Conservation (phyloP, 345 rosid genomes). For the thale cress (Arabidopsis thaliana) region DNA sequence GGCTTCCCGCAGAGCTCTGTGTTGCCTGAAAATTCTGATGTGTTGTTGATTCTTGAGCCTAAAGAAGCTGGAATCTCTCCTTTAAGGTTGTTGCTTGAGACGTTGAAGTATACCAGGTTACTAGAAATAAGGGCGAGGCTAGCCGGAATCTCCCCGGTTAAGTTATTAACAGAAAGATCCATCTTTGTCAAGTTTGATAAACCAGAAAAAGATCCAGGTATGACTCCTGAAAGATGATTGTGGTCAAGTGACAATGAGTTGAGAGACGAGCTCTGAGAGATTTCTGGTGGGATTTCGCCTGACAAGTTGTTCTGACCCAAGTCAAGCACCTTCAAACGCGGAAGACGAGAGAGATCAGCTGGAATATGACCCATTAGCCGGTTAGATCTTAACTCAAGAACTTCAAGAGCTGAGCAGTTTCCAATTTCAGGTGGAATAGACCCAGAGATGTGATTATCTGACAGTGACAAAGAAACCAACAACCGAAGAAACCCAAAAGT, state of each 20-base stretch:
- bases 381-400: slow-evolving; percentile 74
- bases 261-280: slow-evolving; percentile 58
- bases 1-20: slow-evolving; percentile 77
- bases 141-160: slow-evolving; percentile 74
- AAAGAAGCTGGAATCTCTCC: slow-evolving; percentile 72
- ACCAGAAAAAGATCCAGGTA: slow-evolving; percentile 64
- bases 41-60: slow-evolving; percentile 63
- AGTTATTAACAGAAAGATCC: slow-evolving; percentile 82
- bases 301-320: slow-evolving; percentile 72
- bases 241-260: slow-evolving; percentile 58
- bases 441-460: slow-evolving; percentile 72
- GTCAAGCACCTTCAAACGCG: slow-evolving; percentile 64
- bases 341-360: slow-evolving; percentile 64
- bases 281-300: slow-evolving; percentile 66
- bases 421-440: slow-evolving; percentile 75
- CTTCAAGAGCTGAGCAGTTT: slow-evolving; percentile 84
- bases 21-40: slow-evolving; percentile 67
- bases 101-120: slow-evolving; percentile 66
- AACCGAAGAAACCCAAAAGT: slow-evolving; percentile 79
- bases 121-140: slow-evolving; percentile 51
- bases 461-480: slow-evolving; percentile 68
- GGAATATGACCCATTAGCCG: slow-evolving; percentile 70
- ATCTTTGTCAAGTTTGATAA: slow-evolving; percentile 62
- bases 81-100: slow-evolving; percentile 70
- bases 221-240: slow-evolving; percentile 73